Conservation (phyloP, 805 yeast species). For the Schizosaccharomyces lindneri region DNA sequence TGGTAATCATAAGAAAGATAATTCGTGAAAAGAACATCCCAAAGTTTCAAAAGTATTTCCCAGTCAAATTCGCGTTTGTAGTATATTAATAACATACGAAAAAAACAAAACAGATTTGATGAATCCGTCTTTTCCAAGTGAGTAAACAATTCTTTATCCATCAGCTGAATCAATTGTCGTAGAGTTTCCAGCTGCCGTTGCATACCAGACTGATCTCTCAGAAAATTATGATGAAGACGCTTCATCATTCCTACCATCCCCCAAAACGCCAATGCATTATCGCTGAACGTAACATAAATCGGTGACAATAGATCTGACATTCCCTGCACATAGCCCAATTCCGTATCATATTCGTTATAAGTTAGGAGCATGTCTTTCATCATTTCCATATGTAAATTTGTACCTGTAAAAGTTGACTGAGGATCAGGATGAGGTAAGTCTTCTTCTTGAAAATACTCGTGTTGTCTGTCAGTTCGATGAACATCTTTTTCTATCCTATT, state of each 20-base stretch:
- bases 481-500: slow-evolving; percentile 82
- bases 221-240: slow-evolving; percentile 79
- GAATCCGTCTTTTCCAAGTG: slow-evolving; percentile 77
- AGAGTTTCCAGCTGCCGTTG: slow-evolving; percentile 62
- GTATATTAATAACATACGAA: slow-evolving; percentile 88
- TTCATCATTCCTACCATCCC: slow-evolving; percentile 73
- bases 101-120: slow-evolving; percentile 73
- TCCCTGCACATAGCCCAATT: slow-evolving; percentile 90
- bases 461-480: slow-evolving; percentile 64
- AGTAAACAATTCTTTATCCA: slow-evolving; percentile 62
- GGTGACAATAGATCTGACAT: slow-evolving; percentile 89
- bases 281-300: slow-evolving; percentile 33
- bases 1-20: slow-evolving; percentile 68
- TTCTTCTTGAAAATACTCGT: slow-evolving; percentile 35
- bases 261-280: slow-evolving; percentile 70
- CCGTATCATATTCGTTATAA: slow-evolving; percentile 58
- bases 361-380: slow-evolving; percentile 62
- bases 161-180: slow-evolving; percentile 65
- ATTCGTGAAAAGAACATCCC: slow-evolving; percentile 89
- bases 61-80: slow-evolving; percentile 74
- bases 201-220: slow-evolving; percentile 84
- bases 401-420: slow-evolving; percentile 29
- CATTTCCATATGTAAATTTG: slow-evolving; percentile 53
- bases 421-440: slow-evolving; percentile 17
- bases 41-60: slow-evolving; percentile 49